Evolutionary conservation across 345 rosid species (phyloP).

Genomic region (Hibiscus tridactylites): DNA sequence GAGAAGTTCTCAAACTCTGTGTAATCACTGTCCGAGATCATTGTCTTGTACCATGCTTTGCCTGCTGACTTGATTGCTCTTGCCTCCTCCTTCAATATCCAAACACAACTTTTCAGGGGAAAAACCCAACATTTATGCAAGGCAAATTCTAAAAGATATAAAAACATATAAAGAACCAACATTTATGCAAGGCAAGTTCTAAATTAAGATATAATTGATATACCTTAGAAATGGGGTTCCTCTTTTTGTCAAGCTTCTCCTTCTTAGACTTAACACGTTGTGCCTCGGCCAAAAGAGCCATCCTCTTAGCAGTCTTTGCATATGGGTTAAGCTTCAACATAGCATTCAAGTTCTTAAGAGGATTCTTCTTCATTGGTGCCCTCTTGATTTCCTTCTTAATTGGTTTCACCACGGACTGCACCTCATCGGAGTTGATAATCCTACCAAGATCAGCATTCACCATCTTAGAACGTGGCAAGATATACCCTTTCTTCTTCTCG

Average conservation of each 20-base stretch:
- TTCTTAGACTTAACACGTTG: slow-evolving; percentile 89
- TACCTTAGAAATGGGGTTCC: slow-evolving; percentile 71
- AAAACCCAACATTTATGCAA: background rate
- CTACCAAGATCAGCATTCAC: slow-evolving; percentile 83
- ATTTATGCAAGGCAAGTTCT: background rate
- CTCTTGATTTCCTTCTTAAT: slow-evolving; percentile 61
- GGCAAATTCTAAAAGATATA: background rate
- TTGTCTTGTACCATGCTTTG: slow-evolving; percentile 84
- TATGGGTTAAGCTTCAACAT: slow-evolving; percentile 86
- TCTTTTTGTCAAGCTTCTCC: slow-evolving; percentile 93
- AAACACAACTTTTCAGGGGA: background rate
- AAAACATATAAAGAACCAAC: background rate
- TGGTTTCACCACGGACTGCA: slow-evolving; percentile 82
- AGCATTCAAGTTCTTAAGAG: slow-evolving; percentile 70
- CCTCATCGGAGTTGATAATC: slow-evolving; percentile 93
- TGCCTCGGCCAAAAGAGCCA: slow-evolving; percentile 90
- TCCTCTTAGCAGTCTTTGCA: slow-evolving; percentile 93
- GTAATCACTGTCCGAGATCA: slow-evolving; percentile 91
- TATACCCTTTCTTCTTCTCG: slow-evolving; percentile 86
- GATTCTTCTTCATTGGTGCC: slow-evolving; percentile 85
- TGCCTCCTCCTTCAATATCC: slow-evolving; percentile 62
- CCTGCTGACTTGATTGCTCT: slow-evolving; percentile 68
- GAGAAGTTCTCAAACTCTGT: slow-evolving; percentile 80
- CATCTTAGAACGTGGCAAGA: slow-evolving; percentile 88
- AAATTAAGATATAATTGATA: background rate